Evolutionary conservation across 2,329 filamentous ascomycete genomes (phyloP).

Genomic region (Ophiostoma australiae): DNA sequence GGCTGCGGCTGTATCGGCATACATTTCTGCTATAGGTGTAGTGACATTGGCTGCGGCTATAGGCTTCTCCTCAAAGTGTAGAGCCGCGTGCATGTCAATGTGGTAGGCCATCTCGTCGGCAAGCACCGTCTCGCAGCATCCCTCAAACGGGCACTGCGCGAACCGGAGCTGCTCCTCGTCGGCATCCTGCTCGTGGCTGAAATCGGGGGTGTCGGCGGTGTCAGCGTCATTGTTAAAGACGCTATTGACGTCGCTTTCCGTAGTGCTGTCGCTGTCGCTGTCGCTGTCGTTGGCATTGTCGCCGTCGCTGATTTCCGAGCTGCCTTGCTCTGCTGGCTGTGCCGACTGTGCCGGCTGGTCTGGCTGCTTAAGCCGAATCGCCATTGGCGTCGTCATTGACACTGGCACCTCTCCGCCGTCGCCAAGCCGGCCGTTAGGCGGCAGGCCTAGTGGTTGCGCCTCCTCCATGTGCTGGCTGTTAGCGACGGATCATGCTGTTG

Average conservation of each 20-base stretch:
- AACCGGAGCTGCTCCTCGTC: conserved; percentile 37
- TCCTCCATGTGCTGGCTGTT: conserved; percentile 34
- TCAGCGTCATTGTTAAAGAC: conserved; percentile 1
- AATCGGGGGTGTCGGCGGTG: conserved; percentile 25
- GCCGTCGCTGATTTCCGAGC: not conserved
- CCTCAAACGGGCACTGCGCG: conserved; percentile 50
- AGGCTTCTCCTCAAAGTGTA: conserved; percentile 36
- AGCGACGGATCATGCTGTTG: not conserved
- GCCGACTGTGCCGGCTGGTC: not conserved
- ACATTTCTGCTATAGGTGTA: not conserved
- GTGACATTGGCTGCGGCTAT: not conserved
- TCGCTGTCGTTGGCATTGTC: conserved; percentile 11
- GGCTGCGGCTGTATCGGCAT: not conserved
- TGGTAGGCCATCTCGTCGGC: conserved; percentile 53
- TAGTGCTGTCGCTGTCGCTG: not conserved
- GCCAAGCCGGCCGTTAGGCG: not conserved
- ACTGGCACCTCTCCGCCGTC: not conserved
- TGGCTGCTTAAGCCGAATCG: conserved; percentile 1
- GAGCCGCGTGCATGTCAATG: conserved; percentile 52
- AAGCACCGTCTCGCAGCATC: conserved; percentile 55
- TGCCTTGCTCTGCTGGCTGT: not conserved
- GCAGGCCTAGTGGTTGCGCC: conserved; percentile 18
- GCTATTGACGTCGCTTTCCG: not conserved
- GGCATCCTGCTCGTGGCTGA: conserved; percentile 27
- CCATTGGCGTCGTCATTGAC: not conserved